Evolutionary conservation across 768 basidiomycete species (phyloP), one percentile per base, ranked within the genome.

Genomic region (Porpolomopsis calyptriformis): DNA sequence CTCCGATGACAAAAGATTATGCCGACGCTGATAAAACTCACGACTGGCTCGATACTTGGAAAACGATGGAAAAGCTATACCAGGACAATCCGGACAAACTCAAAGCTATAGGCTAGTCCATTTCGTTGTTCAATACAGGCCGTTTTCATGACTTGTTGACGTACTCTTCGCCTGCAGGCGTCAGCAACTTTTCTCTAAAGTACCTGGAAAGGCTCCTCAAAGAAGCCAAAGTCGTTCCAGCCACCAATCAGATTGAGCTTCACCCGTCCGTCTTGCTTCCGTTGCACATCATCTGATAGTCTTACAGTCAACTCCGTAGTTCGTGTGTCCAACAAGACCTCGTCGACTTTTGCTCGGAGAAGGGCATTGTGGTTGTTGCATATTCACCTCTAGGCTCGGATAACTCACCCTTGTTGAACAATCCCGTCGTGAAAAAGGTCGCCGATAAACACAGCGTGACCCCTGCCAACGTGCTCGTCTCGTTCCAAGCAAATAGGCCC

Each of bases 311-410:
- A 8, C 36, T 27, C 4, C 11, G 27, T 40, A 66, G 79, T 22
- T 75, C 78, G 24, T 82, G 78, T 62, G 73, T 76, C 24, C 81
- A 84, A 57, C 71, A 77, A 49, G 80, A 83, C 20, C 64, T 85
- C 33, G 71, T 82, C 39, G 68, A 72, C 47, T 78, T 70, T 57
- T 82, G 82, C 68, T 59, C 65, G 35, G 55, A 60, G 40, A 77
- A 80, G 55, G 81, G 80, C 33, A 88, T 91, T 55, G 64, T 72
- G 9, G 56, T 85, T 47, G 82, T 85, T 16, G 82, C 85, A 5
- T 90, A 87, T 67, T 89, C 82, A 1, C 83, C 86, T 8, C 74
- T 90, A 2, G 87, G 82, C 45, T 84, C 80, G 12, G 73, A 80
- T 53, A 68, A 74, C 55, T 78, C 82, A 0, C 85, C 82, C 12